These are phyloP conservation scores for Akanthomyces lecanii DNA, from an alignment of 2,329 filamentous ascomycete species.

Conservation along the genomic window DNA sequence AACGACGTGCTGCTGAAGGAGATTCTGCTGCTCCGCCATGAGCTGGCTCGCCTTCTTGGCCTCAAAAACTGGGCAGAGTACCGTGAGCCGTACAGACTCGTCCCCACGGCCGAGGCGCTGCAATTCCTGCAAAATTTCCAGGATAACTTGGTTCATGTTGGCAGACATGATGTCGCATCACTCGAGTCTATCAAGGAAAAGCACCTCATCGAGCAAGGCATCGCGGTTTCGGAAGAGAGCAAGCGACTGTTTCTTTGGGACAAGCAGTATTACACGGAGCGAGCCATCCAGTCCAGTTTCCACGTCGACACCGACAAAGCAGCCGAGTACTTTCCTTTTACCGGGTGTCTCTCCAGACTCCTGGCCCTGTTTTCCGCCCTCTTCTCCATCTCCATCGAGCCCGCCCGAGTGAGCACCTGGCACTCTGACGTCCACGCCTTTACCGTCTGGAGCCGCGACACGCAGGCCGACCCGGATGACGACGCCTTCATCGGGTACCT, in stretches of 20 bases:
- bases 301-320: slow-evolving; percentile 69
- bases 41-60: slow-evolving; percentile 65
- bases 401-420: slow-evolving; percentile 19
- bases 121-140: slow-evolving; percentile 7
- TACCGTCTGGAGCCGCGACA: slow-evolving; percentile 38
- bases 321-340: slow-evolving; percentile 70
- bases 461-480: slow-evolving; percentile 47
- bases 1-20: slow-evolving; percentile 67
- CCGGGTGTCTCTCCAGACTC: slow-evolving; percentile 65
- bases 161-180: neutral
- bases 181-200: neutral
- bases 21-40: slow-evolving; percentile 64
- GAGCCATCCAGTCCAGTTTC: slow-evolving; percentile 70
- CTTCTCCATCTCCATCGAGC: slow-evolving; percentile 64
- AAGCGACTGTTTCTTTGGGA: neutral
- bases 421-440: neutral
- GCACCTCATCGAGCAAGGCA: neutral
- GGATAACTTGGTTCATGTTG: neutral
- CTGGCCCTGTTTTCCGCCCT: slow-evolving; percentile 70
- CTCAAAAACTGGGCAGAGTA: slow-evolving; percentile 45
- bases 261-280: slow-evolving; percentile 53
- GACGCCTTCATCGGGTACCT: slow-evolving; percentile 69
- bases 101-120: slow-evolving; percentile 11
- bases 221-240: neutral
- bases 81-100: slow-evolving; percentile 14